Base-by-base conservation (phyloP, 148 eudicot genomes). In the Rheum nobile region DNA sequence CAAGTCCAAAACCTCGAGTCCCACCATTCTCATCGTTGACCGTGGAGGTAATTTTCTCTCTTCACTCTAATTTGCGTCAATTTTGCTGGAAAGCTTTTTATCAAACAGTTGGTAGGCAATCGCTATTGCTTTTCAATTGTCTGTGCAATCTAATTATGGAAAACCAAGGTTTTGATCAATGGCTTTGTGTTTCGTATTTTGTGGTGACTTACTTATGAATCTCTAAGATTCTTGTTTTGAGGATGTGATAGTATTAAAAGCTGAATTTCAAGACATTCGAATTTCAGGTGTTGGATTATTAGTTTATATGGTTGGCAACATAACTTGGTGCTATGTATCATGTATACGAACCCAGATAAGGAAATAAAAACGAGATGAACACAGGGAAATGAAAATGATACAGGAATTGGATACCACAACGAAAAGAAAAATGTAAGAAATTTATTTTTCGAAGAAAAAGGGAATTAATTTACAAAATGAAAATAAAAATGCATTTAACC, bases 21-120 rank as follows among this genome's bases (percentile, higher is more conserved):
- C 93, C 19, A 82, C 80, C 52, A 85, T 95, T 73, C 87, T 95
- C 39, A 90, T 95, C 75, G 85, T 91, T 75, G 98, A 95, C 79
- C 98, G 98, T 70, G 98, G 98, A 86, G 97, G 98, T 93, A 81
- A 39, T n/a, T 65, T 17, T 22, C 13, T 14, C 17, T 24, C 42
- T 70, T 50, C 34, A n/a, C 24, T 19, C 22, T 47, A 2, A n/a
- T 47, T 7, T 50, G 26, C 5, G 1, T 50, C 55, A 2, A 6
- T 50, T 50, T 48, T n/a, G 55, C 16, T 9, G 8, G 1, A 57
- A 22, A 24, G 29, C 63, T 0, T 24, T 55, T 55, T 55, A 55
- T 55, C 63, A 8, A 21, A 55, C 63, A 22, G 29, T 55, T 55
- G 63, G 63, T 24, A 29, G 63, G 63, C 63, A 55, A 55, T 52